Evolutionary conservation across 495 filamentous ascomycete species (phyloP), one percentile per base, ranked within the genome.

Genomic region (Chaetomium tenue): DNA sequence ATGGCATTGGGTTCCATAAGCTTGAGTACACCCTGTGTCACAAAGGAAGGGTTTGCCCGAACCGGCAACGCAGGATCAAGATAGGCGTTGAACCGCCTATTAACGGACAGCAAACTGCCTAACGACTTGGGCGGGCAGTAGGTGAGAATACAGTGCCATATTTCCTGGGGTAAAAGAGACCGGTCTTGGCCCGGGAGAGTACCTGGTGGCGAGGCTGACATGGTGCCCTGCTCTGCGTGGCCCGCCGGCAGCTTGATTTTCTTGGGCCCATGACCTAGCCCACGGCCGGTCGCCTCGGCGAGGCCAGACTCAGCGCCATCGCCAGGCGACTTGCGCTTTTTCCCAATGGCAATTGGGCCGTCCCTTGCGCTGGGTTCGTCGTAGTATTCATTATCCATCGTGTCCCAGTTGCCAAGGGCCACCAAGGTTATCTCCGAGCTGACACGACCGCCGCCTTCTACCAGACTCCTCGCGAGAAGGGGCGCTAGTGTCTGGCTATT

Each of bases 81-180:
- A 76, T 81, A 83, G 37, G 61, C 64, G 72, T 83, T 79, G 73
- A 86, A 86, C 66, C 75, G 68, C 68, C 75, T 81, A 74, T 79
- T 85, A 74, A 81, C 75, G 59, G 70, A 70, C 75, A 84, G 74
- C 73, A 85, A 74, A 69, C 67, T 76, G 63, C 78, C 81, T 64
- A 85, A 72, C 30, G 71, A 71, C 66, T 68, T 78, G n/a, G 83
- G 82, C 23, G 82, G 79, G 46, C 77, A 77, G 66, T 82, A 83
- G 64, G 77, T 79, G 66, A 86, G 85, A 61, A 83, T 76, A 65
- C 76, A 77, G 70, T 85, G 82, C 83, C 83, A 86, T 50, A 85
- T 70, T 70, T 84, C 81, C 25, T 76, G 65, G 61, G 81, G 76
- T 26, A 86, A 72, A 51, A 74, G 68, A 72, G 76, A 79, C 69